Evolutionary conservation across 306 rosid genomes (phyloP), one percentile per base, ranked within the genome.

Genomic region (Begonia peltatifolia): DNA sequence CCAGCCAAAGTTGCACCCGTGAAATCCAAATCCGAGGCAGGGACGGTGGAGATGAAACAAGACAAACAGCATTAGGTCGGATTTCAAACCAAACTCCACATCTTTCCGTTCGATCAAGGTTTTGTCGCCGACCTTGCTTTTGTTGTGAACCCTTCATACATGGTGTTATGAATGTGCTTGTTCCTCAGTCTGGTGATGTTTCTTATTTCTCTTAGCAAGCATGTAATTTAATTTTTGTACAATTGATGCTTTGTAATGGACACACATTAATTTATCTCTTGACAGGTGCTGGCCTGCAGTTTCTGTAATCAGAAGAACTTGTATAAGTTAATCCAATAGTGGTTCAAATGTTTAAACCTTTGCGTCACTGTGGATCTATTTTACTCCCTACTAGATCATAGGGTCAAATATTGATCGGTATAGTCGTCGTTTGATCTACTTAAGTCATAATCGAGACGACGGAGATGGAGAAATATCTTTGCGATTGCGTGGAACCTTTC

Each of bases 1-100:
- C 87, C 92, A 0, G 86, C 94, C 54, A 79, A 77, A 67, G 80
- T 83, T 17, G 71, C 72, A 59, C 82, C 92, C 0, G 63, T 69
- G 15, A 59, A 41, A 54, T 12, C 48, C n/a, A 59, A 36, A 8
- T 20, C 12, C 14, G 14, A 15, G 2, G 41, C 47, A 25, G 10
- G 13, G 50, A 41, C 53, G 5, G 43, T 9, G 4, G 36, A 59
- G 14, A 13, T 54, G 14, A 59, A 35, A 47, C 55, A 2, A 14
- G 46, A 48, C 46, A 11, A 25, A 12, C 63, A 59, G 41, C 52
- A 41, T 10, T 59, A 59, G 54, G 41, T 44, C 38, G 8, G 38
- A 7, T 30, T 30, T 30, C 38, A 30, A 30, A 30, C 38, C 38
- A 7, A 30, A 30, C 38, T 30, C 38, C 38, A 30, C 3, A 44